Evolutionary conservation across 2,329 filamentous ascomycete species (phyloP).

Genomic region (Fusarium virguliforme): DNA sequence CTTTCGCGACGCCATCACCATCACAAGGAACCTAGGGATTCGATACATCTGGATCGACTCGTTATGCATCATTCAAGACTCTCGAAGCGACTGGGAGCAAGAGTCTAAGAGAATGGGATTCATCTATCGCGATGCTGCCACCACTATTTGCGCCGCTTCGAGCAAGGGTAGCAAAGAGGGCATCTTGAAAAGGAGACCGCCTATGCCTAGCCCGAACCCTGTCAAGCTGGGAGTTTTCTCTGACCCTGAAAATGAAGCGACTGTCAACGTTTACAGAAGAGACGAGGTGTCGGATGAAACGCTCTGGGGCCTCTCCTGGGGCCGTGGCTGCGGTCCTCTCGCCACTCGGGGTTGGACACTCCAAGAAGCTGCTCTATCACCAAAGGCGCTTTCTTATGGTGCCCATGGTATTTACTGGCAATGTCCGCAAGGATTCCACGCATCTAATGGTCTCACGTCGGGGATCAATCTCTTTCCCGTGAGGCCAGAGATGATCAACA

Average conservation of each 20-base stretch:
- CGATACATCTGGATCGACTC: slow-evolving; percentile 13
- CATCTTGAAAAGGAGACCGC: neutral
- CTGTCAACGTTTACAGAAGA: neutral
- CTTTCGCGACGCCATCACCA: slow-evolving; percentile 8
- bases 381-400: neutral
- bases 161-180: neutral
- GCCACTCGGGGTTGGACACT: slow-evolving; percentile 1
- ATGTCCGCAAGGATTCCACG: neutral
- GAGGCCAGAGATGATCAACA: neutral
- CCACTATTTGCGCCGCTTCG: neutral
- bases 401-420: neutral
- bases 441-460: neutral
- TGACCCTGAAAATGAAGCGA: neutral
- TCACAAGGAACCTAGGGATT: neutral
- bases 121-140: neutral
- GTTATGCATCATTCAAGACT: neutral
- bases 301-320: neutral
- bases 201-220: no score
- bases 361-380: neutral
- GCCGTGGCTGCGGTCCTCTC: neutral
- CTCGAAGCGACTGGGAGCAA: neutral
- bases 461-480: neutral
- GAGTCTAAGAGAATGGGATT: neutral
- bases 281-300: neutral
- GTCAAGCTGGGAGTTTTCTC: neutral